Evolutionary conservation across 2,329 filamentous ascomycete species (phyloP), one percentile per base, ranked within the genome.

Genomic region (Daldinia eschscholtzii): DNA sequence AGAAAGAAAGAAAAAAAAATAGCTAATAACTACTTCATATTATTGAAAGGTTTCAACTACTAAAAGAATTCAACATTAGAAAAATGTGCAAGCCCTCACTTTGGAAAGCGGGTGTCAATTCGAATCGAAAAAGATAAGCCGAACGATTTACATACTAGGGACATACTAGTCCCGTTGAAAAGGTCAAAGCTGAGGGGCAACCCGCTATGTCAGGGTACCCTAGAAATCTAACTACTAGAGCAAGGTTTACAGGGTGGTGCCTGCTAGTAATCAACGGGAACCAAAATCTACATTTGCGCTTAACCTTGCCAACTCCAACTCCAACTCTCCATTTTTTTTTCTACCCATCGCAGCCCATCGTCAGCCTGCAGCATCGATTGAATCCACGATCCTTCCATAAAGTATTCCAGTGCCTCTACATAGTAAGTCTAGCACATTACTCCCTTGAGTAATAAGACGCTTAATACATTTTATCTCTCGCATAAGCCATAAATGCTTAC

Each of bases 261-360:
- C 65, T 70, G 65, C 65, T 52, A 72, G 64, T 72, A 67, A 70
- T 63, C 59, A 67, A 44, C 70, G 67, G 70, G 65, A 72, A 65
- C 70, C 57, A 65, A 68, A 57, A 23, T 57, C 39, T 37, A 41
- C 35, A 57, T n/a, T 28, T 39, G 6, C 33, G 33, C 39, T 44
- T 26, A 35, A 55, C 50, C 50, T 55, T 42, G 37, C 35, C 55
- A 44, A 57, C 52, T 55, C 52, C 52, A 55, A 37, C 35, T 12
- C 35, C 35, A 37, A 39, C 35, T 39, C 48, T 53, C 52, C 52
- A 55, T 30, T 33, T 52, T 23, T 23, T 23, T 23, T 23, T 23
- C 20, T 23, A 23, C 20, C 20, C 20, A 23, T 23, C 28, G 46
- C 56, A 58, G 20, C 20, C 20, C 20, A 46, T 67, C 64, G 60